These are phyloP conservation scores for Ceratobasidium theobromae DNA, from an alignment of 1,284 basidiomycete genomes.

Conservation along the genomic window DNA sequence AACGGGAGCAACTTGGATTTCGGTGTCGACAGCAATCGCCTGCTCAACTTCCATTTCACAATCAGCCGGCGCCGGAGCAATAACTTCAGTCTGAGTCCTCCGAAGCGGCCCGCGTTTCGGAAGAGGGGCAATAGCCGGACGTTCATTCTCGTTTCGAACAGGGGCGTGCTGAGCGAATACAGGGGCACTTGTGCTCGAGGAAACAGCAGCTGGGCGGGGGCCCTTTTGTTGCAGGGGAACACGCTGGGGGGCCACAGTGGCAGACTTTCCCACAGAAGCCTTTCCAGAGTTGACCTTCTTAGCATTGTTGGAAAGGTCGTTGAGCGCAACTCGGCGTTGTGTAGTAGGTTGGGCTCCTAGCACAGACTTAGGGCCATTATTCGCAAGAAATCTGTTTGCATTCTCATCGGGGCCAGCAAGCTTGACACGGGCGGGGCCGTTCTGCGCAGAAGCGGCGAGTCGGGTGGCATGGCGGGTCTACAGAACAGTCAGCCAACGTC, in stretches of 20 bases:
- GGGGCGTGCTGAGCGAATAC: conserved; percentile 6
- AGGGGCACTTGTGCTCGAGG: conserved; percentile 10
- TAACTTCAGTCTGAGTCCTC: conserved; percentile 11
- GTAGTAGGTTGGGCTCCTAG: conserved; percentile 1
- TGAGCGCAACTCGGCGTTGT: conserved; percentile 16
- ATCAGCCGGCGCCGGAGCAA: conserved; percentile 9
- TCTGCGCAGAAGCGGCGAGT: conserved; percentile 2
- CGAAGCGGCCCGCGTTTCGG: conserved; percentile 31
- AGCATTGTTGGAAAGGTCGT: conserved; percentile 27
- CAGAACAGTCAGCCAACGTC: not conserved
- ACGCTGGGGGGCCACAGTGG: not conserved
- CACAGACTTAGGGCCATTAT: conserved; percentile 2
- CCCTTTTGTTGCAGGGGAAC: conserved; percentile 24
- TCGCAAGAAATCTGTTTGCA: conserved; percentile 10
- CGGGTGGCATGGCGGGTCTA: conserved; percentile 3
- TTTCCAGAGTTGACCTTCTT: conserved; percentile 27
- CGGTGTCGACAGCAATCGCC: conserved; percentile 10
- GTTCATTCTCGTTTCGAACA: conserved; percentile 23
- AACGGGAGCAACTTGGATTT: conserved; percentile 14
- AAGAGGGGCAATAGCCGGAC: conserved; percentile 25
- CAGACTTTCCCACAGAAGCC: not conserved
- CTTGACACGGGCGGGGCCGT: conserved; percentile 12
- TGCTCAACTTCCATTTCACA: conserved; percentile 27
- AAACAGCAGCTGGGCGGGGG: not conserved
- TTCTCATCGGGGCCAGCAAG: conserved; percentile 26